phyloP scores from a whole-genome alignment of 768 basidiomycete genomes.

The Russula emetica region DNA sequence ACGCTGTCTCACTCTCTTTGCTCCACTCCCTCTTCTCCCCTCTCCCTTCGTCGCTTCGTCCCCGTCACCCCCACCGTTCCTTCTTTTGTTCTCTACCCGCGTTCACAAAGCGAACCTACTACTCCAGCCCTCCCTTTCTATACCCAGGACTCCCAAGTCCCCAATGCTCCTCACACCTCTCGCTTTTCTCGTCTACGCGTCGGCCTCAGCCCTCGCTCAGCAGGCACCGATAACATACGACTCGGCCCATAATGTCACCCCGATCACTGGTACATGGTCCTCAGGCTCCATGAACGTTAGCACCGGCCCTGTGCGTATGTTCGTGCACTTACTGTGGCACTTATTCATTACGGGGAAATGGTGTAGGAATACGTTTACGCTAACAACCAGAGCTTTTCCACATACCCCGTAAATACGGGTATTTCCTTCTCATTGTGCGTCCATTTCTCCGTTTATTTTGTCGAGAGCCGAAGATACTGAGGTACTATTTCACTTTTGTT shows the following conservation, averaged over 20 bases:
- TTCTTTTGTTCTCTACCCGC: background rate
- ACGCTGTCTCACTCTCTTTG: background rate
- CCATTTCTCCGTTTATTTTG: background rate
- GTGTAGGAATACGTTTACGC: constrained; percentile 81
- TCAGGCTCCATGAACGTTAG: constrained; percentile 72
- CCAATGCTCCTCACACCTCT: constrained; percentile 17
- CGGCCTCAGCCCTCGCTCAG: constrained; percentile 26
- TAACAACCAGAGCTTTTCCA: constrained; percentile 73
- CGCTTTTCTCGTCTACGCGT: constrained; percentile 29
- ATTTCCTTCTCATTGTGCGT: constrained; percentile 87
- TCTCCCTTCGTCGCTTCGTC: constrained; percentile 27
- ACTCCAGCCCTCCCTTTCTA: background rate
- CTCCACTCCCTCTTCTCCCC: constrained; percentile 24
- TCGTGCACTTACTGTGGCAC: background rate
- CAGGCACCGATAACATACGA: constrained; percentile 39
- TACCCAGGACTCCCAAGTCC: background rate
- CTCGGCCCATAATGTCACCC: constrained; percentile 58
- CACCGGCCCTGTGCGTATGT: constrained; percentile 76
- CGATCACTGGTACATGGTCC: constrained; percentile 79
- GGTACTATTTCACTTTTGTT: background rate
- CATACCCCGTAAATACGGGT: constrained; percentile 80
- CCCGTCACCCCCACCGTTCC: constrained; percentile 8
- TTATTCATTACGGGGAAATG: constrained; percentile 3
- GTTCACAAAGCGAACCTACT: background rate
- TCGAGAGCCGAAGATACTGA: background rate